phyloP scores from a whole-genome alignment of 2,329 filamentous ascomycete genomes.

The Harringtonia lauricola region DNA sequence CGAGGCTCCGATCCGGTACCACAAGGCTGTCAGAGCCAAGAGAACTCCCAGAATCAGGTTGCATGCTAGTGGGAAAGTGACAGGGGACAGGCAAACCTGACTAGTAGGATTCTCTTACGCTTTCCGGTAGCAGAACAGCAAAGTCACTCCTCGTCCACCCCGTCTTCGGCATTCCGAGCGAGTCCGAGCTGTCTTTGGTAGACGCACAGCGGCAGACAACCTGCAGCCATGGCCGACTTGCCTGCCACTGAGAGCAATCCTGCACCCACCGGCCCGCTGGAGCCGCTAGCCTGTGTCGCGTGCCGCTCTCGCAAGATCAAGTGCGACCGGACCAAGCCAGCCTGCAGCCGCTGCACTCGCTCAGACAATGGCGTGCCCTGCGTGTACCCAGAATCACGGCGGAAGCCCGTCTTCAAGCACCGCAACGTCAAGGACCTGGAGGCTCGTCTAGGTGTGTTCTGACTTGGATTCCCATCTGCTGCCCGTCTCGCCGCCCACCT shows the following conservation, averaged over 20 bases:
- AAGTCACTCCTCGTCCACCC: not conserved
- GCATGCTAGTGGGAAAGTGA: too few species aligned
- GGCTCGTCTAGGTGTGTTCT: slow-evolving; percentile 61
- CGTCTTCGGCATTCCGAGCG: slow-evolving; percentile 2
- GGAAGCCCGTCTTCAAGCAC: slow-evolving; percentile 79
- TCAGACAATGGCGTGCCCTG: slow-evolving; percentile 56
- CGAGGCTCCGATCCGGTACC: too few species aligned
- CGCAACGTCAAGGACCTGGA: slow-evolving; percentile 87
- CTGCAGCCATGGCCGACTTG: too few species aligned
- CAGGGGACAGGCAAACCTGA: too few species aligned
- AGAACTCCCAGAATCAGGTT: too few species aligned
- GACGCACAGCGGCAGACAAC: not conserved
- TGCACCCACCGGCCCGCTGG: slow-evolving; percentile 11
- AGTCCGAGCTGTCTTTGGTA: not conserved
- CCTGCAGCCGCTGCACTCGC: slow-evolving; percentile 69
- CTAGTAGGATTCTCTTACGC: too few species aligned
- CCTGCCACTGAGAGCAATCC: not conserved
- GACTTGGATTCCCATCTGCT: not conserved
- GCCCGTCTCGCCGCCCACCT: not conserved
- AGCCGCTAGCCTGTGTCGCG: slow-evolving; percentile 65
- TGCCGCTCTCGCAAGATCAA: slow-evolving; percentile 78
- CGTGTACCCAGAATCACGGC: slow-evolving; percentile 77
- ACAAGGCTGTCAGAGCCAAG: too few species aligned
- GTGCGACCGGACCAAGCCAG: slow-evolving; percentile 72
- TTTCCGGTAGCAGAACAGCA: not conserved